Conservation (phyloP, 305 asterid species). For the Ajuga reptans region DNA sequence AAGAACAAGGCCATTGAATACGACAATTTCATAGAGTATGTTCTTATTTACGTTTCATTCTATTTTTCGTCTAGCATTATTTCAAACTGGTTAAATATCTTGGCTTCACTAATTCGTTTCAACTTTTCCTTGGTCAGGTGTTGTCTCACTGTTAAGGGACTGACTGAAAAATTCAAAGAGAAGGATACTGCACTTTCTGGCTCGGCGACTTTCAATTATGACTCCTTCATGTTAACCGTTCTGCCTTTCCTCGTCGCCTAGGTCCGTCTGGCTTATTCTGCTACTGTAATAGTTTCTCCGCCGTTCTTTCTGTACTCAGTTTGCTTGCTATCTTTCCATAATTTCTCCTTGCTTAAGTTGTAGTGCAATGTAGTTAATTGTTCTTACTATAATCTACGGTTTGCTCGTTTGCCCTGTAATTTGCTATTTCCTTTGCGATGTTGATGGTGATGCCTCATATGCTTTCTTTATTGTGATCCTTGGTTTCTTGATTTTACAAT, state of each 20-base stretch:
- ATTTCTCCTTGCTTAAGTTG: background rate
- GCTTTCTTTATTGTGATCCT: background rate
- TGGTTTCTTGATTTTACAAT: background rate
- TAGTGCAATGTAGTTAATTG: background rate
- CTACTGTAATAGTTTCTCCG: background rate
- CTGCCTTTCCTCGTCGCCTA: slow-evolving; percentile 86
- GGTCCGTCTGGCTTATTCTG: slow-evolving; percentile 7
- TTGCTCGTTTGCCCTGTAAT: background rate
- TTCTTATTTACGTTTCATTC: background rate
- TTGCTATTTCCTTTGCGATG: background rate
- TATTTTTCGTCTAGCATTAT: background rate
- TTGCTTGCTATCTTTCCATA: background rate
- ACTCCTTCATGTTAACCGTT: slow-evolving; percentile 84
- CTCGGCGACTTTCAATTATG: slow-evolving; percentile 77
- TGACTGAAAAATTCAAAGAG: slow-evolving; percentile 96
- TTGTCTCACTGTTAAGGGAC: slow-evolving; percentile 95
- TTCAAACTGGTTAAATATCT: background rate
- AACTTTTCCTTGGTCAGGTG: slow-evolving; percentile 47
- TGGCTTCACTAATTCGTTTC: slow-evolving; percentile 1
- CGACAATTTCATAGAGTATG: slow-evolving; percentile 95
- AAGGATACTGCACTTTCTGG: slow-evolving; percentile 72
- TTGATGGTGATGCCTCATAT: background rate
- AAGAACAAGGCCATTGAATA: slow-evolving; percentile 71
- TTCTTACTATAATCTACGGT: slow-evolving; percentile 15
- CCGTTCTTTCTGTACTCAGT: background rate